Evolutionary conservation across 257 asterid species (phyloP), one percentile per base, ranked within the genome.

Genomic region (Solanum rostratum): DNA sequence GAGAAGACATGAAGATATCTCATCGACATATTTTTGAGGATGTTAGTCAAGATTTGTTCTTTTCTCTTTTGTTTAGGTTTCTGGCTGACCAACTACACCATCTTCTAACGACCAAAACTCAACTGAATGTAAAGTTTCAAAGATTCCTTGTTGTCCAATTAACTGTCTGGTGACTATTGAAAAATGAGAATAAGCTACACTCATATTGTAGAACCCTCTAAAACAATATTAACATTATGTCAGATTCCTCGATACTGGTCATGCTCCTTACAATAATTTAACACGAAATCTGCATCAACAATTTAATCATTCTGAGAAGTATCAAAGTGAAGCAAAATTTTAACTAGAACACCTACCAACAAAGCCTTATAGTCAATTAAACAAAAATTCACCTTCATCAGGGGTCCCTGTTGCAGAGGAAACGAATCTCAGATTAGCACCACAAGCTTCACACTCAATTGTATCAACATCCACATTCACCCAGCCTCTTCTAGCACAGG

Each of bases 401-500:
- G 94, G 90, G 85, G 97, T 91, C 96, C 93, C 89, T 59, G 89
- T 68, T 84, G 95, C 91, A 63, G 92, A 90, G 55, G 94, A 84
- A 78, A 89, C 87, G 85, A 92, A 95, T 88, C 91, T 90, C 92
- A 97, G 85, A 85, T 66, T 87, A 86, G 94, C 94, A 83, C 97
- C 94, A 89, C 99, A 97, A 74, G 99, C 92, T 94, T 95, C 99
- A 83, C 99, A 97, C 87, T 92, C 97, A 90, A 97, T 90, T 87
- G 85, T 90, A 91, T 97, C 97, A 90, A 88, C 92, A 88, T 87
- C 94, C 87, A 92, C 94, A 89, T 95, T 97, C 82, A 94, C 97
- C 99, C 99, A 97, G 87, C 99, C 99, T 91, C 96, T 97, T 88
- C 98, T 90, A 87, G 99, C 99, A 88, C 99, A 97, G 37, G 97